phyloP scores from a whole-genome alignment of 352 stramenopile genomes.

The Elongisporangium prolatum region DNA sequence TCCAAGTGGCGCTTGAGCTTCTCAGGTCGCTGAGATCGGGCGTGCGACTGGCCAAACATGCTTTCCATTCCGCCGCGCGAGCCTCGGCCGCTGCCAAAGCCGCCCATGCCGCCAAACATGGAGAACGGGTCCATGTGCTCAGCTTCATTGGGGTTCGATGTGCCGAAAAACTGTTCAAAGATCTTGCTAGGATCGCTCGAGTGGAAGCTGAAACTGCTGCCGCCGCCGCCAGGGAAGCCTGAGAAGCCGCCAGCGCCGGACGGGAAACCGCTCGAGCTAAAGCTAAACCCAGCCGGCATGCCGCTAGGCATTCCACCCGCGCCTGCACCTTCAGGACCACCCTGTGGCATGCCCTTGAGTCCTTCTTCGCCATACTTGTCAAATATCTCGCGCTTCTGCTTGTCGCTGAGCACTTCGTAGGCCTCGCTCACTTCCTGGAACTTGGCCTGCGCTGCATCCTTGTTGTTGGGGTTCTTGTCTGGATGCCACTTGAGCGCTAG shows the following conservation, averaged over 20 bases:
- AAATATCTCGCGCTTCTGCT: slow-evolving; percentile 90
- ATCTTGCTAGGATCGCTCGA: slow-evolving; percentile 83
- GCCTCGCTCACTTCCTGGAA: slow-evolving; percentile 92
- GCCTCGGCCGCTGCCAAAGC: slow-evolving; percentile 47
- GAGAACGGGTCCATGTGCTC: slow-evolving; percentile 69
- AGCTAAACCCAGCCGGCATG: slow-evolving; percentile 32
- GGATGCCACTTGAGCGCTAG: slow-evolving; percentile 91
- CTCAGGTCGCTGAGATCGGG: slow-evolving; percentile 26
- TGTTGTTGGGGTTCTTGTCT: slow-evolving; percentile 90
- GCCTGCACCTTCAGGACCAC: slow-evolving; percentile 7
- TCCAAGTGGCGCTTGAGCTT: slow-evolving; percentile 86
- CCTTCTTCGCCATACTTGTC: slow-evolving; percentile 92
- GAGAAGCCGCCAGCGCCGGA: slow-evolving; percentile 37
- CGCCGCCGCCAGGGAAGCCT: slow-evolving; percentile 58
- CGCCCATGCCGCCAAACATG: slow-evolving; percentile 58
- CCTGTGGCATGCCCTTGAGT: slow-evolving; percentile 54
- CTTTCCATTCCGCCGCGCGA: slow-evolving; percentile 29
- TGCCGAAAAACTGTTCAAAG: slow-evolving; percentile 90
- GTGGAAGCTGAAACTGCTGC: slow-evolving; percentile 59
- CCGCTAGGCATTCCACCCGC: slow-evolving; percentile 10
- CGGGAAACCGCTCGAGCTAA: slow-evolving; percentile 22
- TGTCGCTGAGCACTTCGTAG: slow-evolving; percentile 93
- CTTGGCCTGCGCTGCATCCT: slow-evolving; percentile 81
- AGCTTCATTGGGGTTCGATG: slow-evolving; percentile 71
- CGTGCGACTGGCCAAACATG: slow-evolving; percentile 24